Base-by-base conservation (phyloP, 2,329 filamentous ascomycete species). In the Teratosphaeria destructans region DNA sequence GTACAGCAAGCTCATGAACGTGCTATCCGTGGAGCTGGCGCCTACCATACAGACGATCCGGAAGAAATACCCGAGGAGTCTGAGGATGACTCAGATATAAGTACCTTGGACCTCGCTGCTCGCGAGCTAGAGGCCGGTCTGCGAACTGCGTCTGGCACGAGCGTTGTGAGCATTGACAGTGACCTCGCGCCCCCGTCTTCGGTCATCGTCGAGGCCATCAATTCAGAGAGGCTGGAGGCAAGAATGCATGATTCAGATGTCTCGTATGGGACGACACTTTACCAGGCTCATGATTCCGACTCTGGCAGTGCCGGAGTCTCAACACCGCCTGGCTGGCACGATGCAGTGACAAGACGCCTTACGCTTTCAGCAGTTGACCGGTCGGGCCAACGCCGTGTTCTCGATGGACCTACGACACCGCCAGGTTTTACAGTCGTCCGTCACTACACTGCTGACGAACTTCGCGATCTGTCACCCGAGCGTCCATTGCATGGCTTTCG, bases 1-100 rank as follows among this genome's bases (percentile, higher is more conserved):
- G 43, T n/a, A 5, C 43, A 19, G 10, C 16, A 49, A 23, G 43
- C 43, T 19, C n/a, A 23, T 11, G n/a, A 49, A 19, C 43, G 43
- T 49, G 43, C 43, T 8, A 49, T 49, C 19, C 43, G 43, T 19
- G 43, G 43, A 49, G 43, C 43, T 11, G 43, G 43, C 43, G n/a
- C 55, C n/a, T 62, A 62, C 52, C 58, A 53, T 7, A 62, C 61
- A 12, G 52, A 60, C n/a, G 61, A 62, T 54, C 61, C 61, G 11
- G 61, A 62, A 23, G 61, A 62, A 37, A 60, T 62, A n/a, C 61
- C 61, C 19, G 43, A 49, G 43, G 16, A 49, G 43, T 49, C 43
- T 23, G n/a, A 23, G 16, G 43, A 49, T 19, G 43, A 19, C 19
- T 49, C 43, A 6, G 43, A 26, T 49, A n/a, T 49, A n/a, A 49